Conservation (phyloP, 306 rosid species). For the Herpetospermum pedunculosum region DNA sequence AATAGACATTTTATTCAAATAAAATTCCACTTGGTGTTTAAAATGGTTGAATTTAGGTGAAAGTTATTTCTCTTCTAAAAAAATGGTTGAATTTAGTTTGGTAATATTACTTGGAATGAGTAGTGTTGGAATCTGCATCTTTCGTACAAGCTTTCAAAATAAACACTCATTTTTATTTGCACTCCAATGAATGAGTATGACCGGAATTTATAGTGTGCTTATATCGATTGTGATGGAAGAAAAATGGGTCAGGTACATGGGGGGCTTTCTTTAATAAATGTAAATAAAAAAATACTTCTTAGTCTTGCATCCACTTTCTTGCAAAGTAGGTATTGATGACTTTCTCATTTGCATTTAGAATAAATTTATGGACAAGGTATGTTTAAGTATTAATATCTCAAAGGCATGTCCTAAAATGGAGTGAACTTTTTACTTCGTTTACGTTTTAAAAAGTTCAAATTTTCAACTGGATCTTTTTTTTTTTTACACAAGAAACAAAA, state of each 20-base stretch:
- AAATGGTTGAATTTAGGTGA: neutral
- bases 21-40: neutral
- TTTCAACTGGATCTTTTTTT: no score
- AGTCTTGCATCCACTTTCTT: neutral
- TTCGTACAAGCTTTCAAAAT: neutral
- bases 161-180: neutral
- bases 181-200: neutral
- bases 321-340: neutral
- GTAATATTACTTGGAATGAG: neutral
- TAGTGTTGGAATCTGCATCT: neutral
- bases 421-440: neutral
- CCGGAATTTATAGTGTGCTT: neutral
- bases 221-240: neutral
- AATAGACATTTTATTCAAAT: neutral
- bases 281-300: neutral
- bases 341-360: neutral
- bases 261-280: no score
- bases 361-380: neutral
- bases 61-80: no score
- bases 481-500: no score
- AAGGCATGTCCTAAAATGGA: neutral
- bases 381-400: neutral
- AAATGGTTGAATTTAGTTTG: constrained; percentile 1
- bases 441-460: neutral
- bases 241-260: neutral